These are phyloP conservation scores for Podospora pseudoanserina DNA, from an alignment of 495 filamentous ascomycete genomes.

Conservation along the genomic window DNA sequence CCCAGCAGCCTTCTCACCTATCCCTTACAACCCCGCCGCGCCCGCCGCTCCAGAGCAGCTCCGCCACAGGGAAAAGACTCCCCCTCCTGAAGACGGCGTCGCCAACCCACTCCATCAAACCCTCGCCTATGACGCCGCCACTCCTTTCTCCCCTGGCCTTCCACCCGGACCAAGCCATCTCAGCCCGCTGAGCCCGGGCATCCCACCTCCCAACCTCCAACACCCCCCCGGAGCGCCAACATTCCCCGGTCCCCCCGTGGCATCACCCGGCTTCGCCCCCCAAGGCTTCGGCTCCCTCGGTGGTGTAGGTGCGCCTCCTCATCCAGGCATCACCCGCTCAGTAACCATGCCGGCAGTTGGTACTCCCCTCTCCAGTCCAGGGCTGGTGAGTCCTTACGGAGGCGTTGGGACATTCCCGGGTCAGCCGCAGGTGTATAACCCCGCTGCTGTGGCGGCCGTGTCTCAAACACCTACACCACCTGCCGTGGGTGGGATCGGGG, in stretches of 20 bases:
- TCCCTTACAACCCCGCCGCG: slow-evolving; percentile 87
- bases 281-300: slow-evolving; percentile 37
- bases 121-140: slow-evolving; percentile 58
- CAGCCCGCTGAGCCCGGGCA: slow-evolving; percentile 34
- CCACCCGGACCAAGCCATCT: slow-evolving; percentile 30
- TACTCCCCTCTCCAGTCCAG: slow-evolving; percentile 27
- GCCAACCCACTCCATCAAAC: slow-evolving; percentile 71
- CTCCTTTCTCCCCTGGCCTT: slow-evolving; percentile 46
- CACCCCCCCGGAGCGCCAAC: slow-evolving; percentile 36
- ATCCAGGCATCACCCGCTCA: slow-evolving; percentile 41
- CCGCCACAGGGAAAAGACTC: slow-evolving; percentile 83
- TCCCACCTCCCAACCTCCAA: slow-evolving; percentile 34
- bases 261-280: slow-evolving; percentile 41
- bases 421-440: neutral
- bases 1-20: slow-evolving; percentile 57
- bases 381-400: slow-evolving; percentile 34
- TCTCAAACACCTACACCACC: slow-evolving; percentile 33
- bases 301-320: slow-evolving; percentile 32
- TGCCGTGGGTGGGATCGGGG: neutral
- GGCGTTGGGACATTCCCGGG: slow-evolving; percentile 39
- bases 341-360: slow-evolving; percentile 38
- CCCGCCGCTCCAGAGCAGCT: slow-evolving; percentile 81
- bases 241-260: slow-evolving; percentile 37
- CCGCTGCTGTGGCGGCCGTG: slow-evolving; percentile 31
- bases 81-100: slow-evolving; percentile 66